phyloP scores from a whole-genome alignment of 768 basidiomycete genomes.

The Mycena olivaceomarginata region DNA sequence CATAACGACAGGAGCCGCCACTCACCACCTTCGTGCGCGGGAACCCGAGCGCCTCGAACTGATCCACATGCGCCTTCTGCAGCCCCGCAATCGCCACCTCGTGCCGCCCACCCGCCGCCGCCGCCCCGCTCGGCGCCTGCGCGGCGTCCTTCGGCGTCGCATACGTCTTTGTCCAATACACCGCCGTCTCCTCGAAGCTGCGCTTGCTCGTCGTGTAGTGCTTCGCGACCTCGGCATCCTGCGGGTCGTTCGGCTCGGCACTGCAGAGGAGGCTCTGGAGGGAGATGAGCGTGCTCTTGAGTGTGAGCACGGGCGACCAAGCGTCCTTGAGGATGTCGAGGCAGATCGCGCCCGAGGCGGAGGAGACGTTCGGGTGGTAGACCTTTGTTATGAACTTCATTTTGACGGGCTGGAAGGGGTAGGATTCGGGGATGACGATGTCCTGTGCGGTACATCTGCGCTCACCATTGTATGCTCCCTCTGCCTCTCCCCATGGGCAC shows the following conservation, averaged over 20 bases:
- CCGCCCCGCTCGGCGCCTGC: constrained; percentile 59
- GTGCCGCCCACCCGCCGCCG: constrained; percentile 69
- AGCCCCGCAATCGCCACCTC: constrained; percentile 89
- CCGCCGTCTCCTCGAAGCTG: constrained; percentile 94
- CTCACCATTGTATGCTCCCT: too few species aligned
- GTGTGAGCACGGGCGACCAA: constrained; percentile 95
- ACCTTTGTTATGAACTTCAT: constrained; percentile 99
- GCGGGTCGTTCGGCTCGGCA: constrained; percentile 97
- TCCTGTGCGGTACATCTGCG: constrained; percentile 63
- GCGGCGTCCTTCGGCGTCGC: constrained; percentile 79
- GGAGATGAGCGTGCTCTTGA: constrained; percentile 97
- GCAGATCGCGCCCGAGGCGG: constrained; percentile 96
- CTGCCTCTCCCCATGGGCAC: too few species aligned
- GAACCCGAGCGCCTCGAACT: constrained; percentile 91
- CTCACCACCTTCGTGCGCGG: constrained; percentile 89
- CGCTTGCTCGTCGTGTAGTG: constrained; percentile 93
- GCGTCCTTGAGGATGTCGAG: constrained; percentile 92
- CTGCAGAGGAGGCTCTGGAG: constrained; percentile 95
- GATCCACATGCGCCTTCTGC: constrained; percentile 87
- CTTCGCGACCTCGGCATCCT: constrained; percentile 98
- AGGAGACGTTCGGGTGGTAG: constrained; percentile 97
- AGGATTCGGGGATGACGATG: constrained; percentile 93
- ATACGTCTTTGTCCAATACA: constrained; percentile 95
- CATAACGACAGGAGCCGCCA: constrained; percentile 51
- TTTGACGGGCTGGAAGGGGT: constrained; percentile 96